phyloP scores from a whole-genome alignment of 176 grass and related monocot genomes.

The Ananas comosus region DNA sequence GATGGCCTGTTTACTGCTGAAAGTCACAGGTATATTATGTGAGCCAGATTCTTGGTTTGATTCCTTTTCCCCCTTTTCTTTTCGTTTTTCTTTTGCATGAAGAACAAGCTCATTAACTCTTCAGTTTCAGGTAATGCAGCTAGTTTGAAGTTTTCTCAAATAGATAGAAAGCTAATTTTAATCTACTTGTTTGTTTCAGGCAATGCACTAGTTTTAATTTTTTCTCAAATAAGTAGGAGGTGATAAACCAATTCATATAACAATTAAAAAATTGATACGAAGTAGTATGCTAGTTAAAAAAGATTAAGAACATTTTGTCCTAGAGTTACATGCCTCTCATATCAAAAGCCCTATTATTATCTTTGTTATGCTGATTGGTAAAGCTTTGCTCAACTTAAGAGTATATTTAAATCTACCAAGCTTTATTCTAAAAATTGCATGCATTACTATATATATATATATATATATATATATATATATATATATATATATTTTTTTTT shows the following conservation, averaged over 20 bases:
- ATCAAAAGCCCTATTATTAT: no score
- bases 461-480: no score
- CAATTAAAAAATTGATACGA: no score
- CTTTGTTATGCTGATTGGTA: no score
- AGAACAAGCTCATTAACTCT: background rate
- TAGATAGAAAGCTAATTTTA: conserved; percentile 7
- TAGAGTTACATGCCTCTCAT: no score
- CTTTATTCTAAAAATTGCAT: background rate
- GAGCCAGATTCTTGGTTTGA: background rate
- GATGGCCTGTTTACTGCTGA: conserved; percentile 80
- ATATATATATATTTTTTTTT: no score
- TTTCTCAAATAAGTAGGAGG: no score
- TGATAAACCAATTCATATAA: no score
- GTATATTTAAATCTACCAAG: background rate
- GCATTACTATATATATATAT: no score
- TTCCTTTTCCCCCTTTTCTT: background rate
- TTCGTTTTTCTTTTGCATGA: background rate
- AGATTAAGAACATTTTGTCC: no score
- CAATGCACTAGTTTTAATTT: no score
- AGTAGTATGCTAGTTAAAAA: no score
- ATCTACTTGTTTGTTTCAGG: conserved; percentile 3
- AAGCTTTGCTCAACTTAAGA: background rate
- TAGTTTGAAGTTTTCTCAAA: background rate
- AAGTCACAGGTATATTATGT: conserved; percentile 54
- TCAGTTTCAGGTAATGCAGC: background rate